These are phyloP conservation scores for Aspergillus diversus DNA, from an alignment of 495 filamentous ascomycete genomes.

Conservation along the genomic window DNA sequence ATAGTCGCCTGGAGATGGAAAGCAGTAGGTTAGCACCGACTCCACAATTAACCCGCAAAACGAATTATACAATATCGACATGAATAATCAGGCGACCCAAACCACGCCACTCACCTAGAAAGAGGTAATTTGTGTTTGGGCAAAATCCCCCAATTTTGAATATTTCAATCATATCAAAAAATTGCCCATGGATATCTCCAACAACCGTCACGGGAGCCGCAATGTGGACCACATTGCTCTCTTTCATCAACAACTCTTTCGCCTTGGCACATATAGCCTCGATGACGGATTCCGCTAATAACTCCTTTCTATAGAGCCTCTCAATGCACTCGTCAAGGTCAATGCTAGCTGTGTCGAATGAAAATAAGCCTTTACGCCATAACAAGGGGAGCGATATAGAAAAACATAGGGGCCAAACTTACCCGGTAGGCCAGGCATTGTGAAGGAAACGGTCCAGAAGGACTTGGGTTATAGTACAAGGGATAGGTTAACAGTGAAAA, in stretches of 20 bases:
- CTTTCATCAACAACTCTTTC: slow-evolving; percentile 97
- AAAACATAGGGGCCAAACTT: slow-evolving; percentile 33
- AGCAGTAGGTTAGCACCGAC: slow-evolving; percentile 8
- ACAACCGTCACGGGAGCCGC: slow-evolving; percentile 96
- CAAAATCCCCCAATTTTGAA: slow-evolving; percentile 97
- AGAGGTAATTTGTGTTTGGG: slow-evolving; percentile 97
- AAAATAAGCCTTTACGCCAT: no score
- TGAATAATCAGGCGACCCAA: background rate
- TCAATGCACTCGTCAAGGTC: slow-evolving; percentile 98
- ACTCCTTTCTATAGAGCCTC: slow-evolving; percentile 92
- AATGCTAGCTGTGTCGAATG: slow-evolving; percentile 70
- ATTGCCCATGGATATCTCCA: slow-evolving; percentile 98
- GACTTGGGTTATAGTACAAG: slow-evolving; percentile 21
- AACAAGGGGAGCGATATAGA: no score
- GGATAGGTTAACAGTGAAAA: slow-evolving; percentile 12
- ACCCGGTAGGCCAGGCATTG: slow-evolving; percentile 89
- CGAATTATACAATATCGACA: background rate
- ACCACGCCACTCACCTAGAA: slow-evolving; percentile 68
- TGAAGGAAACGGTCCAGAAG: slow-evolving; percentile 20
- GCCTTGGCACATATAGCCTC: slow-evolving; percentile 99
- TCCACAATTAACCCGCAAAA: slow-evolving; percentile 2
- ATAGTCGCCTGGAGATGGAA: slow-evolving; percentile 72
- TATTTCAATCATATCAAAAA: slow-evolving; percentile 98
- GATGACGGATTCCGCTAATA: slow-evolving; percentile 95
- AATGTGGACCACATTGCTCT: slow-evolving; percentile 99